Conservation (phyloP, 192 early-diverging fungal species). For the Coemansia sp. region DNA sequence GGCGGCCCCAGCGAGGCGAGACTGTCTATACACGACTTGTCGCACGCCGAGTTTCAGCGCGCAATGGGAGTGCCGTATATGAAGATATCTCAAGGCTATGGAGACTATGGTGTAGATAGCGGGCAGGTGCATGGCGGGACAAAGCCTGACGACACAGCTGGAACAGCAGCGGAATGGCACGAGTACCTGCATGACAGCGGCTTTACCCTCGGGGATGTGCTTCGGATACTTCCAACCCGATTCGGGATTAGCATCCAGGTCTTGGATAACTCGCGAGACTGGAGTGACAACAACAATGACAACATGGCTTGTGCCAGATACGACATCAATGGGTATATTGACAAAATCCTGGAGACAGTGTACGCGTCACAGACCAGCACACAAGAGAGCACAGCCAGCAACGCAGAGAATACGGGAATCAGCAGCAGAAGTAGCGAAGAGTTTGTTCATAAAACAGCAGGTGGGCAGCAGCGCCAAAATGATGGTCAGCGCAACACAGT, state of each 20-base stretch:
- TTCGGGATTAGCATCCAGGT: conserved; percentile 87
- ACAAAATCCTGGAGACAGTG: conserved; percentile 81
- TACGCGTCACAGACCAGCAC: conserved; percentile 52
- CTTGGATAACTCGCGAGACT: conserved; percentile 77
- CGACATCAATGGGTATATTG: conserved; percentile 83
- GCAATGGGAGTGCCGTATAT: conserved; percentile 5
- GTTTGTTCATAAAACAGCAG: conserved; percentile 13
- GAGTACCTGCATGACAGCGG: conserved; percentile 32
- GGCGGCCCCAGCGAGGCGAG: conserved; percentile 30
- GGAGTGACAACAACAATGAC: conserved; percentile 55
- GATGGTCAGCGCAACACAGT: conserved; percentile 62
- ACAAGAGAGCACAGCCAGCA: conserved; percentile 46
- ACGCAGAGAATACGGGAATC: conserved; percentile 19
- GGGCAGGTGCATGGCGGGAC: not conserved
- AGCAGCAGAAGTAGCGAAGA: conserved; percentile 5
- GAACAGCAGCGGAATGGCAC: conserved; percentile 43
- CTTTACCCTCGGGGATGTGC: conserved; percentile 47
- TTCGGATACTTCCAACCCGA: conserved; percentile 57
- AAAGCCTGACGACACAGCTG: conserved; percentile 14
- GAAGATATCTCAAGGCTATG: too few relatives aligned
- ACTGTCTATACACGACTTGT: conserved; percentile 46
- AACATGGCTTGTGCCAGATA: conserved; percentile 45
- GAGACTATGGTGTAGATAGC: not conserved
- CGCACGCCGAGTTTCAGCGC: conserved; percentile 49
- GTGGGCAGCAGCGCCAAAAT: conserved; percentile 15